phyloP scores from a whole-genome alignment of 2,329 filamentous ascomycete species.

The Ilyonectria destructans region DNA sequence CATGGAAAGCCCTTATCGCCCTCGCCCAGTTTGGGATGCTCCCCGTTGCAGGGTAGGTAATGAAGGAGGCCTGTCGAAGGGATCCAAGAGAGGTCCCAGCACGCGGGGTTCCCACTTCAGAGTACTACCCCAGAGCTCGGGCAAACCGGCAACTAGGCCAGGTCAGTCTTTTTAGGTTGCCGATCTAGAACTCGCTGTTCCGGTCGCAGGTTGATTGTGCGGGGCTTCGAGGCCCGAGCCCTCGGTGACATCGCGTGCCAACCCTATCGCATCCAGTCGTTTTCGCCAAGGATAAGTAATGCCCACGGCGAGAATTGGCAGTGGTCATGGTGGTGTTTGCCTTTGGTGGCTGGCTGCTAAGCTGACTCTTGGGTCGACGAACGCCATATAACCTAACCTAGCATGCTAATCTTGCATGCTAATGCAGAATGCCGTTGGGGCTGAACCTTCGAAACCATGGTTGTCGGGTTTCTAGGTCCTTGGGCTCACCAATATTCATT shows the following conservation, averaged over 20 bases:
- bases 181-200: conserved; percentile 25
- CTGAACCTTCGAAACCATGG: conserved; percentile 11
- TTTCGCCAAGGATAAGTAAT: not conserved
- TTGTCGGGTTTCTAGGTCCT: not conserved
- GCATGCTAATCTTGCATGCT: not conserved
- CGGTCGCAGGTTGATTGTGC: conserved; percentile 31
- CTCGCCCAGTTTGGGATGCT: not conserved
- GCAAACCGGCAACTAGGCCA: conserved; percentile 5
- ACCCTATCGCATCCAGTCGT: conserved; percentile 17
- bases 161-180: conserved; percentile 13
- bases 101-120: conserved; percentile 2
- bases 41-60: not conserved
- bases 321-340: conserved; percentile 1
- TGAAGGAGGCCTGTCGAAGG: not conserved
- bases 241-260: conserved; percentile 28
- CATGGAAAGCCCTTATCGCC: not conserved
- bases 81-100: not conserved
- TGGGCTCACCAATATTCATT: conserved; percentile 23
- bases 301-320: conserved; percentile 1
- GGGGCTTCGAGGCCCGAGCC: conserved; percentile 18
- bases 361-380: too few species aligned
- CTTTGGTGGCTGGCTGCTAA: not conserved
- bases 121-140: conserved; percentile 11
- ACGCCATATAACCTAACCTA: conserved; percentile 1
- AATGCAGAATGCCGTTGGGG: not conserved